A percentile compares a stretch with the other conserved stretches of the same genome.
These are phyloP conservation scores for Raphidocelis subcapitata DNA, from an alignment of 139 green algal genomes.

Conservation along the genomic window DNA sequence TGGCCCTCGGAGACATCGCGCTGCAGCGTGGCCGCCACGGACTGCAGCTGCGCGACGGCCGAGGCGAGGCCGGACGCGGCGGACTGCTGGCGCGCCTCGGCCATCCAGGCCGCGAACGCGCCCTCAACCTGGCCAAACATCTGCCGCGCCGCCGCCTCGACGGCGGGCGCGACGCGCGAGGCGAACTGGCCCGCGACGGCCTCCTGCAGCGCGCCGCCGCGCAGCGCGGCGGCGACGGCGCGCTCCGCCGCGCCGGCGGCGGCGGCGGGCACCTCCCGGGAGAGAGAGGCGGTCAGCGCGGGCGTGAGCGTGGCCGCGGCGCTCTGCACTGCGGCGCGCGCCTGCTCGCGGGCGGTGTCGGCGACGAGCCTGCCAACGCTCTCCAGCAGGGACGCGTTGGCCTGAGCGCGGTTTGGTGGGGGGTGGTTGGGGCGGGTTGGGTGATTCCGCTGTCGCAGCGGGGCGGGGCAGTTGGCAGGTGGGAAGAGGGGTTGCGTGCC, in stretches of 20 bases:
- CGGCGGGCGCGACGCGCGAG: constrained; percentile 62
- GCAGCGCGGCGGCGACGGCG: not conserved
- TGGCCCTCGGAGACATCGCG: constrained; percentile 8
- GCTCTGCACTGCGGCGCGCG: constrained; percentile 9
- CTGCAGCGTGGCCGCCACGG: constrained; percentile 12
- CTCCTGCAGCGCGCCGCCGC: constrained; percentile 2
- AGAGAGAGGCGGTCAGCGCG: constrained; percentile 28
- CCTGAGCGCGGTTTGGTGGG: not conserved
- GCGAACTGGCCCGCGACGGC: constrained; percentile 29
- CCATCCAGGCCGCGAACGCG: constrained; percentile 60
- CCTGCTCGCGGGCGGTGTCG: constrained; percentile 23
- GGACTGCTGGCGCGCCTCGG: constrained; percentile 22
- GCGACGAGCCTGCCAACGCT: constrained; percentile 12
- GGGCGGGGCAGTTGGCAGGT: too few relatives aligned
- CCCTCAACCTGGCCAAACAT: constrained; percentile 67
- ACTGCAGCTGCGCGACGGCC: constrained; percentile 27
- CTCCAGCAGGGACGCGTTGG: constrained; percentile 2
- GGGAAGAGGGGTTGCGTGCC: too few relatives aligned
- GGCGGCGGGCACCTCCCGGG: constrained; percentile 36
- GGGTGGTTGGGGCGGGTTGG: not conserved
- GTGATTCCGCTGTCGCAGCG: too few relatives aligned
- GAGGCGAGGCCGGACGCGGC: not conserved
- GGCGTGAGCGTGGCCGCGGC: constrained; percentile 23
- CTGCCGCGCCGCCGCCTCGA: constrained; percentile 63
- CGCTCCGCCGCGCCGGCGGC: constrained; percentile 35